Evolutionary conservation across 345 rosid genomes (phyloP), one percentile per base, ranked within the genome.

Genomic region (Rhodamnia argentea): DNA sequence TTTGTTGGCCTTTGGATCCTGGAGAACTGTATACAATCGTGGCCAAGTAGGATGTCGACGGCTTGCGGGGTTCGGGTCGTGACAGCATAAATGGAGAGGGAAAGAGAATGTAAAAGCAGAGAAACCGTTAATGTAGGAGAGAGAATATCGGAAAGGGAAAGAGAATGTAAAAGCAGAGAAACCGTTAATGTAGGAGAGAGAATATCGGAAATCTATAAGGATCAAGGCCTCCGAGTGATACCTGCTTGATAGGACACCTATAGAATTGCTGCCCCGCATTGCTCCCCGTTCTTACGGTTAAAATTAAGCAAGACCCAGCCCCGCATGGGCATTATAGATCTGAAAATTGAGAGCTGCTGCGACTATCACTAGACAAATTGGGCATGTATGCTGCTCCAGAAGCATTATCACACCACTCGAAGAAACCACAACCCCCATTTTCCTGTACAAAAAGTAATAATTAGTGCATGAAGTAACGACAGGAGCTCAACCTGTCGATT

Each of bases 361-460:
- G n/a, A 86, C 82, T 60, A 53, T 86, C 58, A 9, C 52, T 24
- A 44, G 84, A 52, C 26, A 88, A 47, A 47, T 52, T 70, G 85
- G 84, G 56, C 47, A 37, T 29, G 84, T 40, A 26, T n/a, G 84
- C 62, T 6, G 85, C 88, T 62, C 87, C 88, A 23, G 89, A 87
- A 87, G 88, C 87, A 53, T 85, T 86, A 86, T 91, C 94, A 58
- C 93, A 93, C 95, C 94, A 93, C 87, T 91, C 92, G 56, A 92
- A 93, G 90, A 92, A 91, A 57, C 91, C 92, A 87, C 94, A 93
- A 13, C 95, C 95, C 58, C 95, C 95, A 54, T 89, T 89, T 85
- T 93, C 95, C 93, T 93, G 87, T 76, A 56, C 84, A 32, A 47
- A 74, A 52, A 37, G 44, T 15, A 15, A 58, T 75, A 74, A 64